Base-by-base conservation (phyloP, 352 stramenopile species). In the Peronospora farinosa region DNA sequence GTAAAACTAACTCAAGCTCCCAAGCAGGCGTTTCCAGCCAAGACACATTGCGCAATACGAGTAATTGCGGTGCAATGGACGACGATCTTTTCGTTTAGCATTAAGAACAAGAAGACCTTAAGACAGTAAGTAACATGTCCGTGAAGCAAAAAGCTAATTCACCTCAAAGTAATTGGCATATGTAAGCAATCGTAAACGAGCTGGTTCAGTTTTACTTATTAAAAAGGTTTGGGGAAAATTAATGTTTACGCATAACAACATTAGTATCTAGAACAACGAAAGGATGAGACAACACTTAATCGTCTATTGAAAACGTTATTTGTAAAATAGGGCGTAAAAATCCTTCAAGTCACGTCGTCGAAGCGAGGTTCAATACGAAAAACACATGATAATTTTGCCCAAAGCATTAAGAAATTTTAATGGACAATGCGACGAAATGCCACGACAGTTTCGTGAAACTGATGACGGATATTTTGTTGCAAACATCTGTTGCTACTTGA, bases 101-200 rank as follows among this genome's bases (percentile, higher is more conserved):
- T 88, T 10, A 57, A 61, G 43, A 84, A 86, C 5, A 61, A 54
- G 11, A 62, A 63, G n/a, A 86, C 62, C 33, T 91, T 75, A 27
- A 91, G 75, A 28, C 67, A 67, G 54, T 88, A 91, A 67, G 54
- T 88, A 91, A 78, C 78, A 91, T 91, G 47, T 69, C 76, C 3
- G 55, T 53, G 41, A 91, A 86, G 47, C 88, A 77, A 55, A 85
- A 89, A 3, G 74, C 75, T 42, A 88, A 57, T 25, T 88, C 72
- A 27, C 69, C 77, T 23, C 67, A 54, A 9, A 84, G 49, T 15
- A 88, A 53, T 48, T 91, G 78, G 28, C 74, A 87, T 12, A 74
- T 78, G 57, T 85, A 66, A 19, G 80, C 78, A 56, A 91, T 70
- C 3, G 70, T 68, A 38, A 91, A 61, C 25, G n/a, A 57, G 54